These are phyloP conservation scores for Coniochaeta hoffmannii DNA, from an alignment of 2,329 filamentous ascomycete species.

Conservation along the genomic window DNA sequence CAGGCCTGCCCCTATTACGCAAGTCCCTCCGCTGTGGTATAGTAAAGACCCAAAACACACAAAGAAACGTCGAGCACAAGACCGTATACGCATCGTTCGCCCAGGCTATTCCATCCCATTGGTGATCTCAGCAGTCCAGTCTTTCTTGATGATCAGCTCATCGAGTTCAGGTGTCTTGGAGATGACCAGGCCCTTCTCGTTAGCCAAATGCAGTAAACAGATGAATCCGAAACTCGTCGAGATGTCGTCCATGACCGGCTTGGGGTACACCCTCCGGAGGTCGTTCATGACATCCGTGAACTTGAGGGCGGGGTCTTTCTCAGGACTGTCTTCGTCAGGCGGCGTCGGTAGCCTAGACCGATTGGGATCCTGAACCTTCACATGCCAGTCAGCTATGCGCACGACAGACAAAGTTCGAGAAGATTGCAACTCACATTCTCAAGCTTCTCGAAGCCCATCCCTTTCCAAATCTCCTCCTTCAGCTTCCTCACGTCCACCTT, in stretches of 20 bases:
- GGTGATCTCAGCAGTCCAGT: conserved; percentile 51
- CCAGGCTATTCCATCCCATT: conserved; percentile 24
- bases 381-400: not conserved
- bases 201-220: conserved; percentile 80
- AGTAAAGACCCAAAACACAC: conserved; percentile 3
- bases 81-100: conserved; percentile 1
- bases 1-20: not conserved
- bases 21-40: not conserved
- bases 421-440: conserved; percentile 31
- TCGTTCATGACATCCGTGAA: conserved; percentile 92
- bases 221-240: conserved; percentile 94
- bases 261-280: conserved; percentile 77
- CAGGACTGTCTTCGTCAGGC: conserved; percentile 28
- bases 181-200: conserved; percentile 83
- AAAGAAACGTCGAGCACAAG: not conserved
- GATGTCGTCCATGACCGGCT: conserved; percentile 83
- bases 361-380: conserved; percentile 16
- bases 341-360: conserved; percentile 22
- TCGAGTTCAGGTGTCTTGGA: conserved; percentile 52
- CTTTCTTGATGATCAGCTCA: conserved; percentile 55
- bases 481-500: conserved; percentile 62
- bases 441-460: conserved; percentile 49
- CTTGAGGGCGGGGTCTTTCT: conserved; percentile 47
- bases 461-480: conserved; percentile 65
- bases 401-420: not conserved